Evolutionary conservation across 768 basidiomycete species (phyloP).

Genomic region (Trametes meyenii): DNA sequence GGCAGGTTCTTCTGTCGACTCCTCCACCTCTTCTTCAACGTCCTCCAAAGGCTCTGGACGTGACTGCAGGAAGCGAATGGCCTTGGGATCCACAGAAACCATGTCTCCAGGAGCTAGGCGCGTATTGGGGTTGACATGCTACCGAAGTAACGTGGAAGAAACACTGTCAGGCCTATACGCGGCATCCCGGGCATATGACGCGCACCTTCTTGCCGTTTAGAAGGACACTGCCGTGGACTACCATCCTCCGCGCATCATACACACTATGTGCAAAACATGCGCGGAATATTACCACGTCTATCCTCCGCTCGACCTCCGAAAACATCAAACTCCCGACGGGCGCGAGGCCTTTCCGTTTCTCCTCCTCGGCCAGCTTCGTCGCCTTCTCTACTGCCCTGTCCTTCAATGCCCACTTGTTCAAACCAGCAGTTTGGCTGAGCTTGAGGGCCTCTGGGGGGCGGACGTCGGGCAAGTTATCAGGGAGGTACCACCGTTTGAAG

Average conservation of each 20-base stretch:
- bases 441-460: slow-evolving; percentile 56
- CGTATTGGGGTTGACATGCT: slow-evolving; percentile 87
- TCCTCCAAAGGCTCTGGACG: slow-evolving; percentile 33
- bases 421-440: slow-evolving; percentile 26
- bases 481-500: slow-evolving; percentile 96
- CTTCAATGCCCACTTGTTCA: slow-evolving; percentile 60
- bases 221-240: slow-evolving; percentile 84
- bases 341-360: slow-evolving; percentile 67
- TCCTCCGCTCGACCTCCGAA: slow-evolving; percentile 87
- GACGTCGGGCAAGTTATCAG: slow-evolving; percentile 82
- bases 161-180: neutral
- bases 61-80: slow-evolving; percentile 69
- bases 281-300: slow-evolving; percentile 92
- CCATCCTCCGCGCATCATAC: slow-evolving; percentile 85
- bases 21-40: slow-evolving; percentile 10
- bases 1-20: slow-evolving; percentile 18
- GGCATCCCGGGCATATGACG: slow-evolving; percentile 1
- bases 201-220: slow-evolving; percentile 89
- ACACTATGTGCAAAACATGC: slow-evolving; percentile 87
- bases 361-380: slow-evolving; percentile 50
- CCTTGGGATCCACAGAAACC: slow-evolving; percentile 82
- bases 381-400: slow-evolving; percentile 47
- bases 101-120: slow-evolving; percentile 93
- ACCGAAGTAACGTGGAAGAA: neutral
- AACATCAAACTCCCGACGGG: slow-evolving; percentile 97